Evolutionary conservation across 148 eudicot genomes (phyloP).

Genomic region (Rhododendron henanense): DNA sequence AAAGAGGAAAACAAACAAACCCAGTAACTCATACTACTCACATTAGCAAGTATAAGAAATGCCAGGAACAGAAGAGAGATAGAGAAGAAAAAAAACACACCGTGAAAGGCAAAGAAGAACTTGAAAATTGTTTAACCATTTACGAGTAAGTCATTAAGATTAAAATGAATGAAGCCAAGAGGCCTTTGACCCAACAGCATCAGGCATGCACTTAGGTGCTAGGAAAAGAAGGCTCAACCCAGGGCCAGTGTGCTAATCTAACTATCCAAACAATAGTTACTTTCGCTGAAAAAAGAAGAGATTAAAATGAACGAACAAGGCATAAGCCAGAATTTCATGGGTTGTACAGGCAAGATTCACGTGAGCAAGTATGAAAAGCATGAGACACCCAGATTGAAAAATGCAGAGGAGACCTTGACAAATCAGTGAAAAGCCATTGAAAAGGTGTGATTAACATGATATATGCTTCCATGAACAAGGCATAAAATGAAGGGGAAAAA

Average conservation of each 20-base stretch:
- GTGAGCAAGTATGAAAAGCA: neutral
- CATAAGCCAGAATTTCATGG: neutral
- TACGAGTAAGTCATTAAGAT: neutral
- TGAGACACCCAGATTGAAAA: neutral
- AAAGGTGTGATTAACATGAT: neutral
- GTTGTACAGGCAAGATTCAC: neutral
- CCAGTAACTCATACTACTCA: neutral
- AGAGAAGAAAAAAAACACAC: neutral
- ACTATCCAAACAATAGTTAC: too few relatives aligned
- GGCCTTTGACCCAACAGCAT: too few relatives aligned
- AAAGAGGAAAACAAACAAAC: neutral
- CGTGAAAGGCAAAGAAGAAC: neutral
- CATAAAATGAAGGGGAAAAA: neutral
- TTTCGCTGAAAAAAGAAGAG: too few relatives aligned
- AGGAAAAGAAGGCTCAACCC: neutral
- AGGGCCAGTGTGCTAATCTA: neutral
- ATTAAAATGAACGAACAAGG: neutral
- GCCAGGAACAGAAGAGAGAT: neutral
- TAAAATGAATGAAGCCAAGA: too few relatives aligned
- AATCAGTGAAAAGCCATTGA: neutral
- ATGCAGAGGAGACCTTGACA: constrained; percentile 5
- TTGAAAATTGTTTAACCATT: neutral
- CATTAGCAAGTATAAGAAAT: neutral
- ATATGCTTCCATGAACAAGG: neutral
- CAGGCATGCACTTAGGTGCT: too few relatives aligned